A percentile compares a stretch with the other conserved stretches of the same genome.
Evolutionary conservation across 2,329 filamentous ascomycete species (phyloP).

Genomic region (Penicillium sp.): DNA sequence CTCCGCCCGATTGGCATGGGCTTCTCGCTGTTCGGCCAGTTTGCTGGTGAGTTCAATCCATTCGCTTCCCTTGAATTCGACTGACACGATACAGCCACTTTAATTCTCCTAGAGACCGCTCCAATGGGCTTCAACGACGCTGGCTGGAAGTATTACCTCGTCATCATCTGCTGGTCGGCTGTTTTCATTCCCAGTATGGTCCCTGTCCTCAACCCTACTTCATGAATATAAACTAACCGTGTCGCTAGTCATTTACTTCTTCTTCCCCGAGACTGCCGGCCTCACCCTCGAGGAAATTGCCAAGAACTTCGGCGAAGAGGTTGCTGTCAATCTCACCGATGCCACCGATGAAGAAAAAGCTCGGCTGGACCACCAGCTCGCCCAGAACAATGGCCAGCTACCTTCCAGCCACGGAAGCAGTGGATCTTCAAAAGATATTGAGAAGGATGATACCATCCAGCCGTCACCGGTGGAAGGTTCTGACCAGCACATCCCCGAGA

Average conservation of each 20-base stretch:
- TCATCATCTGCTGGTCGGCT: conserved; percentile 45
- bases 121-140: conserved; percentile 43
- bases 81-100: conserved; percentile 32
- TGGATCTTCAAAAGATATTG: not conserved
- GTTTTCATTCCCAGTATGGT: conserved; percentile 38
- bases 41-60: conserved; percentile 30
- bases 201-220: not conserved
- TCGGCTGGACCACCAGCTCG: conserved; percentile 17
- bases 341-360: conserved; percentile 39
- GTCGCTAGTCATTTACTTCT: conserved; percentile 41
- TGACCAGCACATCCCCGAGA: not conserved
- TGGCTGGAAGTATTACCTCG: conserved; percentile 50
- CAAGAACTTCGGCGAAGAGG: conserved; percentile 48
- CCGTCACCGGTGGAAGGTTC: not conserved
- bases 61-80: not conserved
- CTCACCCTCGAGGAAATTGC: conserved; percentile 46
- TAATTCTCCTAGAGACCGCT: conserved; percentile 47
- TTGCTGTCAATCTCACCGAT: conserved; percentile 45
- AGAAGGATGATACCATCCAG: not conserved
- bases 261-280: conserved; percentile 42
- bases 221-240: conserved; percentile 1
- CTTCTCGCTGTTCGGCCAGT: conserved; percentile 49
- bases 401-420: not conserved
- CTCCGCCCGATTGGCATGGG: conserved; percentile 51
- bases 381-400: not conserved